A percentile compares a stretch with the other conserved stretches of the same genome.
Conservation (phyloP, 108 stramenopile genomes). For the Chaetoceros muelleri region DNA sequence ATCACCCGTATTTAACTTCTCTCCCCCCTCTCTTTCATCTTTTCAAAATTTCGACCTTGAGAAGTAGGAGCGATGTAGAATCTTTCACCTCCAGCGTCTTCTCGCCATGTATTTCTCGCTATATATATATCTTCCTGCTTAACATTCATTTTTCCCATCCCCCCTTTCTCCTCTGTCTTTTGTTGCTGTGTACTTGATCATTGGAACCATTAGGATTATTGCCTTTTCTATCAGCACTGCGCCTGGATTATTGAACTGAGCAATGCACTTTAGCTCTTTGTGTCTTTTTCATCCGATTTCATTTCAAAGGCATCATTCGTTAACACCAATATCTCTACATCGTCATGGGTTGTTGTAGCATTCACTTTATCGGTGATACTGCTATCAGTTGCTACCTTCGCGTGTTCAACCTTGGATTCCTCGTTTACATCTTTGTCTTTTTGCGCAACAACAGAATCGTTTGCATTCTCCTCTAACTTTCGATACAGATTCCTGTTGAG, state of each 20-base stretch:
- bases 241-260: slow-evolving; percentile 42
- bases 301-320: neutral
- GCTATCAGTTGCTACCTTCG: too few species aligned
- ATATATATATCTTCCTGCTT: neutral
- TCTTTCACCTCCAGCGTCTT: neutral
- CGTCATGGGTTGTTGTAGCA: neutral
- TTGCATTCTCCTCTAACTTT: slow-evolving; percentile 3
- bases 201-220: slow-evolving; percentile 10
- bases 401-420: neutral
- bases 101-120: too few species aligned
- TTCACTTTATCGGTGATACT: neutral
- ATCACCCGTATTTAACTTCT: slow-evolving; percentile 38
- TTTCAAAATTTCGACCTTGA: slow-evolving; percentile 78
- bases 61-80: slow-evolving; percentile 20
- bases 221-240: neutral
- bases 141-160: slow-evolving; percentile 18
- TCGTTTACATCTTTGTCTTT: slow-evolving; percentile 2
- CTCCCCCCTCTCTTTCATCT: slow-evolving; percentile 58
- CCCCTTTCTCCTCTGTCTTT: slow-evolving; percentile 11
- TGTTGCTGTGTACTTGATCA: neutral
- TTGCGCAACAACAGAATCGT: slow-evolving; percentile 5
- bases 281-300: slow-evolving; percentile 5
- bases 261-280: slow-evolving; percentile 1
- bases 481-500: neutral
- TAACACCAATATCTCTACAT: slow-evolving; percentile 6